Conservation (phyloP, 1,139 yeast genomes). For the Suhomyces bolitotheri region DNA sequence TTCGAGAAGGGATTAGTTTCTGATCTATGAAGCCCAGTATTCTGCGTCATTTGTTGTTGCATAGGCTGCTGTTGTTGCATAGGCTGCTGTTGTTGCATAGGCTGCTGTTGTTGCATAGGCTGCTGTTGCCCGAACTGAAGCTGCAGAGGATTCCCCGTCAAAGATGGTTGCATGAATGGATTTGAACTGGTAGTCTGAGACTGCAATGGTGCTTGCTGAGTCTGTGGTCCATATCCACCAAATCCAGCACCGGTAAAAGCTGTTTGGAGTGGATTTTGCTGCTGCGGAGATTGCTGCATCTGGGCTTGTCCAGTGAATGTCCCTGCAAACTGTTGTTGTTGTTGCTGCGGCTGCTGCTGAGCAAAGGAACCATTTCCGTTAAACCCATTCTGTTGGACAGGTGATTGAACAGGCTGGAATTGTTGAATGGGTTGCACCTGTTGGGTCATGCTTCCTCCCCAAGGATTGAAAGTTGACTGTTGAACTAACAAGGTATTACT, state of each 20-base stretch:
- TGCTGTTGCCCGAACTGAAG: slow-evolving; percentile 14
- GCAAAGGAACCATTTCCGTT: slow-evolving; percentile 10
- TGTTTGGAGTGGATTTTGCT: slow-evolving; percentile 22
- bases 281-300: slow-evolving; percentile 11
- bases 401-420: slow-evolving; percentile 10
- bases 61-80: slow-evolving; percentile 19
- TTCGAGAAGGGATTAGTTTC: slow-evolving; percentile 47
- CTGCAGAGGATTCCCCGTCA: slow-evolving; percentile 3
- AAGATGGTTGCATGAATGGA: slow-evolving; percentile 14
- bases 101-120: slow-evolving; percentile 15
- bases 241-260: slow-evolving; percentile 58
- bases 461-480: slow-evolving; percentile 48
- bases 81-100: slow-evolving; percentile 13
- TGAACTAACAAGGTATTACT: slow-evolving; percentile 37
- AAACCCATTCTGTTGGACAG: no score
- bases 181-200: slow-evolving; percentile 19
- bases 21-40: slow-evolving; percentile 25
- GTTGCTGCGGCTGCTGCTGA: slow-evolving; percentile 13
- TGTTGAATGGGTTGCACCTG: slow-evolving; percentile 9
- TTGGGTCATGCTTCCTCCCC: slow-evolving; percentile 29
- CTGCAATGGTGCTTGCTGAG: slow-evolving; percentile 18
- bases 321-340: slow-evolving; percentile 25
- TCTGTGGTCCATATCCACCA: slow-evolving; percentile 50
- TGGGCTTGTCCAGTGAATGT: slow-evolving; percentile 5
- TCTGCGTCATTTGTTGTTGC: slow-evolving; percentile 7